Conservation (phyloP, 805 yeast genomes). For the Wickerhamomyces bovis region DNA sequence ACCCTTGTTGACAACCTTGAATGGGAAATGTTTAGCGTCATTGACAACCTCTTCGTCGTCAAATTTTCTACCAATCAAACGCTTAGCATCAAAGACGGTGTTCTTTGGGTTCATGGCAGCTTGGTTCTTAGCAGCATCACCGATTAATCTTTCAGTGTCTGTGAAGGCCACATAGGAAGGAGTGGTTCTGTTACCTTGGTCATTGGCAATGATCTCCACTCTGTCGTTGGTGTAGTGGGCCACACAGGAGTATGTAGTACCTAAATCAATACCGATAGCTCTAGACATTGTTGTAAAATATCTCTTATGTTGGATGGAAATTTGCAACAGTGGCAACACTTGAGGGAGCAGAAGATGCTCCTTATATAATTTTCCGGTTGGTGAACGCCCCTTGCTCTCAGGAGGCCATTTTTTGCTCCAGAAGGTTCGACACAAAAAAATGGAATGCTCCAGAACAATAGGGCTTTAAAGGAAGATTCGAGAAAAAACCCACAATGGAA, state of each 20-base stretch:
- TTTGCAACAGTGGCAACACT: not conserved
- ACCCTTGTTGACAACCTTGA: constrained; percentile 65
- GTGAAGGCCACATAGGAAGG: constrained; percentile 97
- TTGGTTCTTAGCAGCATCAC: constrained; percentile 98
- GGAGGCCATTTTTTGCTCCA: not conserved
- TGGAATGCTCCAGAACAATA: not conserved
- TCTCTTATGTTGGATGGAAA: not conserved
- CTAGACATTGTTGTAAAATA: constrained; percentile 38
- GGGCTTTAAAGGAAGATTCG: not conserved
- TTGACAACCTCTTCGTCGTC: constrained; percentile 70
- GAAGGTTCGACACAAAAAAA: not conserved
- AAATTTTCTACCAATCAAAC: constrained; percentile 84
- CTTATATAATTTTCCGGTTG: not conserved
- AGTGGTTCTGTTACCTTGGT: constrained; percentile 98
- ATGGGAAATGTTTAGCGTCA: constrained; percentile 88
- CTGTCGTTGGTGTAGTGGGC: constrained; percentile 82
- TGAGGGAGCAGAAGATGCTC: not conserved
- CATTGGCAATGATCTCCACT: constrained; percentile 93
- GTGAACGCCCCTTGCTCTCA: not conserved
- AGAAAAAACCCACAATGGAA: not conserved
- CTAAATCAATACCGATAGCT: constrained; percentile 86
- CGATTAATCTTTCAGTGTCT: constrained; percentile 89
- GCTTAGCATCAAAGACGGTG: constrained; percentile 94
- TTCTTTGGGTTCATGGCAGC: constrained; percentile 94
- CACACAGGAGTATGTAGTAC: constrained; percentile 97